Evolutionary conservation across 176 grass and related monocot species (phyloP), one percentile per base, ranked within the genome.

Genomic region (Oryza meridionalis): DNA sequence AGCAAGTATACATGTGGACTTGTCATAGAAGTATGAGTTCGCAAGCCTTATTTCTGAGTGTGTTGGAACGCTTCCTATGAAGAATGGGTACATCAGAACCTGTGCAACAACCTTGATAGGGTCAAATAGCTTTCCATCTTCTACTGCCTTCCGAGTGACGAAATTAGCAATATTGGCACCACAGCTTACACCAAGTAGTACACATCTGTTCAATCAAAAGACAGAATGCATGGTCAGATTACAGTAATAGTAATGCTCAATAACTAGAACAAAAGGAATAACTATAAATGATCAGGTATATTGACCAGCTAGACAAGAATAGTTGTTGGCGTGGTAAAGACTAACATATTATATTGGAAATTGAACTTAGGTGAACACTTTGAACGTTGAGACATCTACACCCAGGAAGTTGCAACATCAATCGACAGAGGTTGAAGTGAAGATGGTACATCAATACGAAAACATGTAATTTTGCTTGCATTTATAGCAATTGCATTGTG

Each of bases 41-140:
- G 90, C 92, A 69, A 97, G 92, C 81, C 92, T 94, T 82, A 97
- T 82, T 88, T 97, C 95, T 2, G 95, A 94, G 51, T 89, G 95
- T 7, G 95, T 97, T n/a, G 95, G 92, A 25, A 91, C 70, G 25
- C 84, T 93, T 71, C 92, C 92, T 72, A 91, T 85, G 84, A 97
- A 94, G 86, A 97, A 97, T 40, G 95, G 95, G 86, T 97, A 97
- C 95, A 97, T 93, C 59, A 97, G 84, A 82, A 95, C 95, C 76
- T 97, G 95, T 9, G 95, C 95, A 4, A 97, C 92, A 26, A 97
- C 77, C 88, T 93, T 97, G 9, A 97, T 69, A 49, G 95, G 92
- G 5, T 92, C 68, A 76, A 94, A 94, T 65, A 78, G 80, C 68
- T 93, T 94, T 35, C 87, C 80, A 63, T 86, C 80, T 55, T 94